Percentiles rank a stretch among this genome's conserved stretches.
These are phyloP conservation scores for Klebsormidium nitens DNA, from an alignment of 139 green algal genomes.

Conservation along the genomic window DNA sequence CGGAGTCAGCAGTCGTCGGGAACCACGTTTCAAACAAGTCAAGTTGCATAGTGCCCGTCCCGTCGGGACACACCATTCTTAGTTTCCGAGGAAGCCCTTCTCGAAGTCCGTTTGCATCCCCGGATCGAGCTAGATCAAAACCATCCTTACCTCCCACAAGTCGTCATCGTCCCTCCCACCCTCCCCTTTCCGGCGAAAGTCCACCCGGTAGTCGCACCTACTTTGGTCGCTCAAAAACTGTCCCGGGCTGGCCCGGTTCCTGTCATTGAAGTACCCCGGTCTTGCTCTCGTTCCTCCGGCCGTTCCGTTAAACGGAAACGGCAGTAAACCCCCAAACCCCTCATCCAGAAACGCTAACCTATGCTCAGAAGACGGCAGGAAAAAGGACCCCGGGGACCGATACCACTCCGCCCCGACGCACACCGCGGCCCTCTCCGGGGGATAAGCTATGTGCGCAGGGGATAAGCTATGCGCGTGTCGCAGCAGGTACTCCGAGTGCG, in stretches of 20 bases:
- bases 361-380: conserved; percentile 59
- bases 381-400: conserved; percentile 76
- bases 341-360: conserved; percentile 61
- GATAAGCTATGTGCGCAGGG: background rate
- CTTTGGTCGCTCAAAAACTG: conserved; percentile 40
- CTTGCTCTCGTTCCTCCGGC: conserved; percentile 51
- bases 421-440: conserved; percentile 33
- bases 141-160: too few species aligned
- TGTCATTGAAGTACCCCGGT: conserved; percentile 56
- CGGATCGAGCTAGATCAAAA: too few species aligned
- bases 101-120: too few species aligned
- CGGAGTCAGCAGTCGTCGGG: too few species aligned
- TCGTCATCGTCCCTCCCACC: too few species aligned
- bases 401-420: conserved; percentile 76
- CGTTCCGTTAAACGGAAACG: conserved; percentile 28
- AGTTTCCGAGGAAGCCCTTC: background rate
- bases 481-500: background rate
- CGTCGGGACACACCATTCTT: conserved; percentile 2
- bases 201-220: background rate
- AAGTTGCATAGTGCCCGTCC: too few species aligned
- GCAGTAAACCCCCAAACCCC: conserved; percentile 54
- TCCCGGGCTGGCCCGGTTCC: conserved; percentile 19
- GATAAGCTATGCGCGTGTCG: background rate
- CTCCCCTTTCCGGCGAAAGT: too few species aligned
- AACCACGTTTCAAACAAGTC: too few species aligned